A percentile compares a stretch with the other conserved stretches of the same genome.
These are phyloP conservation scores for Eudorina sp. DNA, from an alignment of 139 green algal genomes.

Conservation along the genomic window DNA sequence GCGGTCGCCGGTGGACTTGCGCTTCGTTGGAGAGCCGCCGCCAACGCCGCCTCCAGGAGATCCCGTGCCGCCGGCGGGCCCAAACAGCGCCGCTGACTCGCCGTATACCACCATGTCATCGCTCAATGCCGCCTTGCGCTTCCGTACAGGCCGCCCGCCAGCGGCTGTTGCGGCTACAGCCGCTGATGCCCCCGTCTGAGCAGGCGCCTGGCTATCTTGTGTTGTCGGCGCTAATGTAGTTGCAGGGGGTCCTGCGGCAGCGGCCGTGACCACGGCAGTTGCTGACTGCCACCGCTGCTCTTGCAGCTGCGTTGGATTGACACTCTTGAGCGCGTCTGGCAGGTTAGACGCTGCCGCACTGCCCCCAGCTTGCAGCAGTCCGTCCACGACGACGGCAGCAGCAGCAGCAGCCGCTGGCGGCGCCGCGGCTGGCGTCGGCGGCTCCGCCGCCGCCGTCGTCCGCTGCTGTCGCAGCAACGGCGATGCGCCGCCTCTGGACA, in stretches of 20 bases:
- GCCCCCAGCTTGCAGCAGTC: too few relatives aligned
- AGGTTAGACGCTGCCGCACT: too few relatives aligned
- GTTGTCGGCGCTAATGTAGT: too few relatives aligned
- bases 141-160: slow-evolving; percentile 15
- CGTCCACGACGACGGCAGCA: neutral
- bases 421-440: neutral
- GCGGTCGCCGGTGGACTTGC: neutral
- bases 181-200: too few relatives aligned
- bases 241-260: neutral
- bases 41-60: neutral
- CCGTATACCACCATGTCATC: slow-evolving; percentile 38
- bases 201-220: too few relatives aligned
- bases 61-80: neutral
- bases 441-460: neutral
- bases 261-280: neutral
- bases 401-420: neutral
- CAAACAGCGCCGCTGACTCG: slow-evolving; percentile 36
- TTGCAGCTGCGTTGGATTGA: neutral
- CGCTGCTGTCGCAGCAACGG: neutral
- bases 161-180: neutral
- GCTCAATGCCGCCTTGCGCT: slow-evolving; percentile 5
- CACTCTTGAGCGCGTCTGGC: too few relatives aligned
- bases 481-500: too few relatives aligned
- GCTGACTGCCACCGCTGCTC: neutral
- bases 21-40: neutral